These are phyloP conservation scores for Kwoniella europaea DNA, from an alignment of 768 basidiomycete genomes.

Conservation along the genomic window DNA sequence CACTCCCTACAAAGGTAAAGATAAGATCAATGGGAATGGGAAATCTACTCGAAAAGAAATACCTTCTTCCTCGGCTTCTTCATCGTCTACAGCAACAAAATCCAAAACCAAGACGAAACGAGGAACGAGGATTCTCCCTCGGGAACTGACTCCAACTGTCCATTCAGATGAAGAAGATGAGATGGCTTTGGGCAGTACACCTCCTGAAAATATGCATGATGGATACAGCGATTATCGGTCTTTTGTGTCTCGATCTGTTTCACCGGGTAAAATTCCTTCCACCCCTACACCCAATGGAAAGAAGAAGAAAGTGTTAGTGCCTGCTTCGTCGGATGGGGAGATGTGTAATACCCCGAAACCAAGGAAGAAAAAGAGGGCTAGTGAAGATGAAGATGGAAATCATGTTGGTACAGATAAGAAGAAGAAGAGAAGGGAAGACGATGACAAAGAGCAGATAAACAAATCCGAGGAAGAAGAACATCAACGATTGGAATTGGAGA, in stretches of 20 bases:
- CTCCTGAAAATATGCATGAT: conserved; percentile 3
- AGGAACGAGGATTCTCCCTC: neutral
- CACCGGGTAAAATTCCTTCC: neutral
- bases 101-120: neutral
- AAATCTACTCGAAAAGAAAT: no score
- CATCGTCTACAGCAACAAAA: neutral
- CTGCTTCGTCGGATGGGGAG: neutral
- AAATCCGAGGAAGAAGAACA: neutral
- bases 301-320: neutral
- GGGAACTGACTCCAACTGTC: neutral
- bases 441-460: neutral
- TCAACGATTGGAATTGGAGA: neutral
- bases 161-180: conserved; percentile 17
- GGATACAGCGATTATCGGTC: conserved; percentile 1
- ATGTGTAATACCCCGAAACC: neutral
- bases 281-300: neutral
- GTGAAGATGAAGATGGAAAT: conserved; percentile 1
- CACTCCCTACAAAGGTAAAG: neutral
- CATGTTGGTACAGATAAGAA: neutral
- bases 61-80: neutral
- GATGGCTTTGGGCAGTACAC: conserved; percentile 15
- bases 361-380: conserved; percentile 1
- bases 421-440: neutral
- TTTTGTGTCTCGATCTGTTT: neutral
- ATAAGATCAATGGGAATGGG: neutral